Percentiles rank a stretch among this genome's conserved stretches.
phyloP scores from a whole-genome alignment of 2,329 filamentous ascomycete genomes.

The Ophiocordyceps camponoti-floridani region DNA sequence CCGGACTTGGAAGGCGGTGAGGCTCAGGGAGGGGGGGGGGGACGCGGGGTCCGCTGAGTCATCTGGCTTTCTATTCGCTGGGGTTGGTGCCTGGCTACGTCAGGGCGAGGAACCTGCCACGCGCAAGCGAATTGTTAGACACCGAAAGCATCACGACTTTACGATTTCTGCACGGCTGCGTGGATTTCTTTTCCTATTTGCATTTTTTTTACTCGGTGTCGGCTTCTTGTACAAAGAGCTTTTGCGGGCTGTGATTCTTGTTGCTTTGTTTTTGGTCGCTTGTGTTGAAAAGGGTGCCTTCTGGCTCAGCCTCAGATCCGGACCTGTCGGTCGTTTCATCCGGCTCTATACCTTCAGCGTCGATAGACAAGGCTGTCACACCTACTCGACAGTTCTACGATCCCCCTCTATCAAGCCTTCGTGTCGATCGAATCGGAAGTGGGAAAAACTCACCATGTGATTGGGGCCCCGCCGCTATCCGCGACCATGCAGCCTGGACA shows the following conservation, averaged over 20 bases:
- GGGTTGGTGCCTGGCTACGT: not conserved
- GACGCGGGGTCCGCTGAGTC: not conserved
- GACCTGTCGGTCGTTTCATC: too few species aligned
- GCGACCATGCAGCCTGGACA: slow-evolving; percentile 27
- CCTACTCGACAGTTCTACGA: not conserved
- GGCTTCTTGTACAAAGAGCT: not conserved
- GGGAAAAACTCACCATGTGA: slow-evolving; percentile 21
- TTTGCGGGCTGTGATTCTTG: too few species aligned
- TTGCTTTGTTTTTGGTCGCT: too few species aligned
- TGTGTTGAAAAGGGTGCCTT: too few species aligned
- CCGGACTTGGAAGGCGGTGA: not conserved
- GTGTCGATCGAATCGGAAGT: too few species aligned
- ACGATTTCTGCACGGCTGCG: not conserved
- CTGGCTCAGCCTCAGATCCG: too few species aligned
- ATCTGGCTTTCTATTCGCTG: not conserved
- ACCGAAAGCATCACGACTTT: not conserved
- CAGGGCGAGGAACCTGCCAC: not conserved
- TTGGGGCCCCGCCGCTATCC: slow-evolving; percentile 10
- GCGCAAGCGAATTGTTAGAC: not conserved
- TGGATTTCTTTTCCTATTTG: not conserved
- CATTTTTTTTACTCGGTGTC: not conserved
- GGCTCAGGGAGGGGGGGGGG: not conserved
- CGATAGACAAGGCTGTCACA: too few species aligned
- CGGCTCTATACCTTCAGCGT: too few species aligned
- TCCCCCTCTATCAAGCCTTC: not conserved